Evolutionary conservation across 345 rosid genomes (phyloP).

Genomic region (Sapria himalayana): DNA sequence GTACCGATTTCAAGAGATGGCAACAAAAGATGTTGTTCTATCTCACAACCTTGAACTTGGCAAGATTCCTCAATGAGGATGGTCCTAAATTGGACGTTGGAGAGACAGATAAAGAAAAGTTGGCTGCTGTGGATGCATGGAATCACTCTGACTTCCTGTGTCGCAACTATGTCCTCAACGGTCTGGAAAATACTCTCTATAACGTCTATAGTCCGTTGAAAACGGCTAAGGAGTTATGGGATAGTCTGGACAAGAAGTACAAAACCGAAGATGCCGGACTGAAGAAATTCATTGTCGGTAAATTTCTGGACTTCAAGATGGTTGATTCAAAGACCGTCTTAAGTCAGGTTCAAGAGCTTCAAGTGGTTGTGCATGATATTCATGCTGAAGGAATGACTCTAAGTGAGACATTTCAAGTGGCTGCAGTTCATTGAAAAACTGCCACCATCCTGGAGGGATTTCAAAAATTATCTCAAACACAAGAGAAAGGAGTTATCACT

Average conservation of each 20-base stretch:
- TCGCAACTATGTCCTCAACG: not conserved
- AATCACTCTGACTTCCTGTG: not conserved
- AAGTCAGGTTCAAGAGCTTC: not conserved
- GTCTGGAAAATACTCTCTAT: not conserved
- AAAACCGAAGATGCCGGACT: not conserved
- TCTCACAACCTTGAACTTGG: not conserved
- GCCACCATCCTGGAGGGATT: not conserved
- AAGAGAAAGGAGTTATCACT: not conserved
- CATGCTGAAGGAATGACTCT: not conserved
- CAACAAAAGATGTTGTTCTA: not conserved
- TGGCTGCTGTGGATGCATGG: not conserved
- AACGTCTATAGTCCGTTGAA: not conserved
- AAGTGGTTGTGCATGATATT: not conserved
- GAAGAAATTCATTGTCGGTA: not conserved
- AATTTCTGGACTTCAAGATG: conserved; percentile 1
- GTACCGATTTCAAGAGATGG: not conserved
- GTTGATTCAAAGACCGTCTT: not conserved
- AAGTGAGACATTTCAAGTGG: not conserved
- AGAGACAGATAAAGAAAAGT: not conserved
- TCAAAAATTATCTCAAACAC: conserved; percentile 1
- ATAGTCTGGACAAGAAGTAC: not conserved
- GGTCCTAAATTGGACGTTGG: not conserved
- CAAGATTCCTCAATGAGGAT: not conserved
- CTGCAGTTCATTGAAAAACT: not conserved
- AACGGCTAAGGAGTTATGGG: not conserved